Conservation (phyloP, 441 rosid species). For the Syzygium malaccense region DNA sequence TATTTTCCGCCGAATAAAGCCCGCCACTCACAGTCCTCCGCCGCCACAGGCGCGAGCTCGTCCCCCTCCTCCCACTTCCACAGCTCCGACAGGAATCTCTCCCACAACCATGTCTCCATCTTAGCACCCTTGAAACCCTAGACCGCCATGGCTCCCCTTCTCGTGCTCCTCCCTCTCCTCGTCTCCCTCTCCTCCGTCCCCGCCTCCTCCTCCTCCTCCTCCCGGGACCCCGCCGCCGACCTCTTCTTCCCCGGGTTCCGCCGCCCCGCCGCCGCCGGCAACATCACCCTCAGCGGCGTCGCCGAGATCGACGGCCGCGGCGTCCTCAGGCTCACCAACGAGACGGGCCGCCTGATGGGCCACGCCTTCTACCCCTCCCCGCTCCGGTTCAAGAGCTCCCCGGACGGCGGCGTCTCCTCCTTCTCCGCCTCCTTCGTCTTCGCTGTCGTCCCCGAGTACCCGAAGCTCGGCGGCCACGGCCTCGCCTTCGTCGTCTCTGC, state of each 20-base stretch:
- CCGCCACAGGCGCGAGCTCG: not conserved
- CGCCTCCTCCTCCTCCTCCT: not conserved
- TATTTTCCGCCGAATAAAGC: not conserved
- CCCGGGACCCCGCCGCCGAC: not conserved
- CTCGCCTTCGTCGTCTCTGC: conserved; percentile 63
- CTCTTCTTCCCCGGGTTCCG: conserved; percentile 11
- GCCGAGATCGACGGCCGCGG: not conserved
- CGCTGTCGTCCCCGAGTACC: conserved; percentile 27
- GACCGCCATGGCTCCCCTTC: not conserved
- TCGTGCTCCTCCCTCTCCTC: not conserved
- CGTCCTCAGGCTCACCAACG: conserved; percentile 11
- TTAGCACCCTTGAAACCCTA: not conserved
- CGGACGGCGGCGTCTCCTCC: not conserved
- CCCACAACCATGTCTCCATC: not conserved
- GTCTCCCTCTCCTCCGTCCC: not conserved
- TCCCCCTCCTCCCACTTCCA: not conserved
- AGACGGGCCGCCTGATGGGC: conserved; percentile 1
- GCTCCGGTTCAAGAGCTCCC: conserved; percentile 2
- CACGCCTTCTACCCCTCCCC: conserved; percentile 15
- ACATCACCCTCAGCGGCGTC: conserved; percentile 7
- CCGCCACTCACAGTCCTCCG: not conserved
- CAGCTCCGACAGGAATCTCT: not conserved
- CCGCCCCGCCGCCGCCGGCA: not conserved
- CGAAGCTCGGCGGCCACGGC: conserved; percentile 71
- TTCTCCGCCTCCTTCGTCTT: conserved; percentile 12